Evolutionary conservation across 2,329 filamentous ascomycete genomes (phyloP).

Genomic region (Penicillium griseofulvum): DNA sequence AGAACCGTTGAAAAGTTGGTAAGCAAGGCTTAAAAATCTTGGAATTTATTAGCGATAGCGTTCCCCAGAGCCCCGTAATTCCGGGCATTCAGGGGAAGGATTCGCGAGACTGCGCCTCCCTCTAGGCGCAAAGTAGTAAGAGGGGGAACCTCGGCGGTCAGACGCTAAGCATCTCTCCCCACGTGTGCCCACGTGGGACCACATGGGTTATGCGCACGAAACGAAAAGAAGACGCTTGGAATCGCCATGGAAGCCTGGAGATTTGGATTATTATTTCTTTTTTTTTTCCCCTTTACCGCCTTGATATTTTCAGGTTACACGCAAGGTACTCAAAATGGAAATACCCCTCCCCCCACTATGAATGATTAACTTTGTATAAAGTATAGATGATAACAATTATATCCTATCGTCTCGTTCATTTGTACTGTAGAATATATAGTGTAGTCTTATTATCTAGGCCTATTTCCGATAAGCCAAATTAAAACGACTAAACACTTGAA

Average conservation of each 20-base stretch:
- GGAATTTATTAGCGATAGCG: conserved; percentile 2
- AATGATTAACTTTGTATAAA: background rate
- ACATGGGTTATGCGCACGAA: conserved; percentile 29
- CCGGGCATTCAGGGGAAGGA: background rate
- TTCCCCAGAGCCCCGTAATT: background rate
- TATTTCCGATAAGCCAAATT: background rate
- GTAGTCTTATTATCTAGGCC: conserved; percentile 1
- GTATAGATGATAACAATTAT: background rate
- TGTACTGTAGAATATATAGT: background rate
- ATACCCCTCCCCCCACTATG: conserved; percentile 5
- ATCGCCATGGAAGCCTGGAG: conserved; percentile 23
- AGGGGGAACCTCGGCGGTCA: conserved; percentile 12
- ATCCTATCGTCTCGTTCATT: background rate
- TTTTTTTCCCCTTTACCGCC: background rate
- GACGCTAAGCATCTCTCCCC: conserved; percentile 26
- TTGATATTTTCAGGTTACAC: background rate
- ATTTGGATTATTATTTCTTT: background rate
- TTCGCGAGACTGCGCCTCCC: conserved; percentile 10
- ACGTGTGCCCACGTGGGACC: conserved; percentile 39
- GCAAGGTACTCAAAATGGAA: background rate
- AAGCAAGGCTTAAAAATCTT: background rate
- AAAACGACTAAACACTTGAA: background rate
- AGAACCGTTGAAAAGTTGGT: background rate
- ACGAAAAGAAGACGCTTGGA: conserved; percentile 26
- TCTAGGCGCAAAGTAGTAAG: conserved; percentile 12